These are phyloP conservation scores for Paraphoma sp. DNA, from an alignment of 2,329 filamentous ascomycete genomes.

Conservation along the genomic window DNA sequence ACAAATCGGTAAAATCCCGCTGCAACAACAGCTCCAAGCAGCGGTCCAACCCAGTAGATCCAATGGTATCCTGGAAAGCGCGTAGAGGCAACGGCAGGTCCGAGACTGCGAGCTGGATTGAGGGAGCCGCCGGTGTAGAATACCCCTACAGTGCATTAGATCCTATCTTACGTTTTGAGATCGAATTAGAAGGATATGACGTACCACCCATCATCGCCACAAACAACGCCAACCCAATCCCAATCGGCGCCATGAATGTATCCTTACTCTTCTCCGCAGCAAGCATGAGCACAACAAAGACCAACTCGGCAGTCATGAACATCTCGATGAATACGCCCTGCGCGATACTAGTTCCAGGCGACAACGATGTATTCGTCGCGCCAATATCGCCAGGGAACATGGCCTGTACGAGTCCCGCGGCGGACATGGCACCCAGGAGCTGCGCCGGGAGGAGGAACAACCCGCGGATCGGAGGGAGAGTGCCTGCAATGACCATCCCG, in stretches of 20 bases:
- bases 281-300: conserved; percentile 36
- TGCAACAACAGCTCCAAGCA: conserved; percentile 51
- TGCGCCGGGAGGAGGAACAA: conserved; percentile 29
- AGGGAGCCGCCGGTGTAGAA: conserved; percentile 53
- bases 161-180: background rate
- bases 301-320: conserved; percentile 31
- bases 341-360: conserved; percentile 20
- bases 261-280: conserved; percentile 39
- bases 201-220: conserved; percentile 36
- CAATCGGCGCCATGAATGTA: conserved; percentile 30
- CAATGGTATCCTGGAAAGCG: conserved; percentile 35
- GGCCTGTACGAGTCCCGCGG: conserved; percentile 26
- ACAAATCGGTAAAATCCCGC: conserved; percentile 56
- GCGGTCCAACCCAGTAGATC: conserved; percentile 56
- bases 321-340: conserved; percentile 28
- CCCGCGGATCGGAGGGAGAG: conserved; percentile 21
- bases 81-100: conserved; percentile 47
- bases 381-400: conserved; percentile 36
- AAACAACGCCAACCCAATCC: conserved; percentile 29
- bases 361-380: conserved; percentile 22
- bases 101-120: conserved; percentile 53
- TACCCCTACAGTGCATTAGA: conserved; percentile 26
- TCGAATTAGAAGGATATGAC: background rate
- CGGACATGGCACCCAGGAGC: conserved; percentile 31
- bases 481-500: conserved; percentile 29